Percentiles rank a stretch among this genome's conserved stretches.
Evolutionary conservation across 2,329 filamentous ascomycete species (phyloP).

Genomic region (Tolypocladium pustulatum): DNA sequence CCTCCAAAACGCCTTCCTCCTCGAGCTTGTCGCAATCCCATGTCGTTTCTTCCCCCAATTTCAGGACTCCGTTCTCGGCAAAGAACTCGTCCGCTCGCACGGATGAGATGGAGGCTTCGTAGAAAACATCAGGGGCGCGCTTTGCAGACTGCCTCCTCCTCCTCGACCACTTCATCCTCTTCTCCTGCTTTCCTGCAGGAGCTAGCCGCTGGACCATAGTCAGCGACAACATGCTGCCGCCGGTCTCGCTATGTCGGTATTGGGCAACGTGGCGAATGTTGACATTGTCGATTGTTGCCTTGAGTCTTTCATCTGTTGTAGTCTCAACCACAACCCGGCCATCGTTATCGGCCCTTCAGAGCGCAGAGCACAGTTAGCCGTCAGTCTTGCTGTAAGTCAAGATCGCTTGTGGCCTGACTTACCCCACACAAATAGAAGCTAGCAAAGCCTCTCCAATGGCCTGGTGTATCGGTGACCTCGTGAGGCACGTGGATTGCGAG

Average conservation of each 20-base stretch:
- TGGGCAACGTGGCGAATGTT: constrained; percentile 11
- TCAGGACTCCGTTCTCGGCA: constrained; percentile 13
- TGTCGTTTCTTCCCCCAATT: constrained; percentile 12
- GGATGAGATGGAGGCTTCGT: constrained; percentile 18
- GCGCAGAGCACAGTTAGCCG: not conserved
- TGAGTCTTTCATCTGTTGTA: not conserved
- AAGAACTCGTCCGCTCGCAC: constrained; percentile 8
- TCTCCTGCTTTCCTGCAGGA: not conserved
- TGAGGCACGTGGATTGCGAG: constrained; percentile 5
- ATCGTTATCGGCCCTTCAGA: constrained; percentile 5
- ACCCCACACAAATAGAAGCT: constrained; percentile 13
- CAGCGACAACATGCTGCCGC: constrained; percentile 11
- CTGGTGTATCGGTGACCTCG: constrained; percentile 6
- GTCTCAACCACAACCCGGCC: constrained; percentile 10
- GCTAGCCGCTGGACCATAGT: constrained; percentile 11
- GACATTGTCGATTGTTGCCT: constrained; percentile 8
- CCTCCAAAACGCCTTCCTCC: constrained; percentile 10
- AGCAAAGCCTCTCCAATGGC: constrained; percentile 11
- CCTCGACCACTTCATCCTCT: constrained; percentile 2
- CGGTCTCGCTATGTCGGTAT: constrained; percentile 8
- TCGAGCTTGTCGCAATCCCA: constrained; percentile 15
- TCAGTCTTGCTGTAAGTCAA: not conserved
- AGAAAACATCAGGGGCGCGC: constrained; percentile 10
- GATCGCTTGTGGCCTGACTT: constrained; percentile 5
- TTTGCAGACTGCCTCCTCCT: not conserved